Evolutionary conservation across 2,329 filamentous ascomycete genomes (phyloP).

Genomic region (Pseudocercospora musae): DNA sequence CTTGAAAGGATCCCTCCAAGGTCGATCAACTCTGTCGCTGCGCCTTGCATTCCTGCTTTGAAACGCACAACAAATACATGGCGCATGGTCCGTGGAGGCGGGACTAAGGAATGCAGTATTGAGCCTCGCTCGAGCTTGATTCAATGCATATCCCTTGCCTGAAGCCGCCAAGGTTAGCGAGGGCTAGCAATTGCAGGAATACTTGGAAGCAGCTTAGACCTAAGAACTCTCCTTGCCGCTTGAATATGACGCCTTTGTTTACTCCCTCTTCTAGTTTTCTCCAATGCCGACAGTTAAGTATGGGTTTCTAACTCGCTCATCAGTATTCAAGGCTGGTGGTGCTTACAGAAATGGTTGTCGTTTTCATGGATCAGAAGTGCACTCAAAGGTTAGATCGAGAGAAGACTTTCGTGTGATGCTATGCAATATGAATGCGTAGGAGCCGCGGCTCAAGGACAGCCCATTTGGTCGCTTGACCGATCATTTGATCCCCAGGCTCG

Average conservation of each 20-base stretch:
- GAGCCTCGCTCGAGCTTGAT: conserved; percentile 10
- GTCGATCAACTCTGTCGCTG: conserved; percentile 1
- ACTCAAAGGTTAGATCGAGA: not conserved
- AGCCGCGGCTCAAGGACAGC: not conserved
- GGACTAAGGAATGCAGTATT: conserved; percentile 27
- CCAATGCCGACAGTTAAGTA: not conserved
- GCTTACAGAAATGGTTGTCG: not conserved
- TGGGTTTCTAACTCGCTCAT: not conserved
- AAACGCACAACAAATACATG: conserved; percentile 33
- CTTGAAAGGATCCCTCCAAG: not conserved
- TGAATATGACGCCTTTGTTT: not conserved
- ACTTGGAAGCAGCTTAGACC: not conserved
- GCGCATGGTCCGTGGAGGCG: conserved; percentile 19
- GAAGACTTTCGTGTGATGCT: not conserved
- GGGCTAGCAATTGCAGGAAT: not conserved
- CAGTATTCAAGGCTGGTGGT: not conserved
- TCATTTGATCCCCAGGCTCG: conserved; percentile 47
- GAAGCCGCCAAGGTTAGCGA: conserved; percentile 13
- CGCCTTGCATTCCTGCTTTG: conserved; percentile 27
- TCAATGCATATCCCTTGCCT: conserved; percentile 15
- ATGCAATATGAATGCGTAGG: not conserved
- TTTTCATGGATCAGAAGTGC: not conserved
- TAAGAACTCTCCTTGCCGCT: not conserved
- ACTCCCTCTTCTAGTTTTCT: not conserved
- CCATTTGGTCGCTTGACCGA: conserved; percentile 20